Percentiles rank a stretch among this genome's conserved stretches.
These are phyloP conservation scores for Cyberlindnera mississippiensis DNA, from an alignment of 805 yeast genomes.

Conservation along the genomic window DNA sequence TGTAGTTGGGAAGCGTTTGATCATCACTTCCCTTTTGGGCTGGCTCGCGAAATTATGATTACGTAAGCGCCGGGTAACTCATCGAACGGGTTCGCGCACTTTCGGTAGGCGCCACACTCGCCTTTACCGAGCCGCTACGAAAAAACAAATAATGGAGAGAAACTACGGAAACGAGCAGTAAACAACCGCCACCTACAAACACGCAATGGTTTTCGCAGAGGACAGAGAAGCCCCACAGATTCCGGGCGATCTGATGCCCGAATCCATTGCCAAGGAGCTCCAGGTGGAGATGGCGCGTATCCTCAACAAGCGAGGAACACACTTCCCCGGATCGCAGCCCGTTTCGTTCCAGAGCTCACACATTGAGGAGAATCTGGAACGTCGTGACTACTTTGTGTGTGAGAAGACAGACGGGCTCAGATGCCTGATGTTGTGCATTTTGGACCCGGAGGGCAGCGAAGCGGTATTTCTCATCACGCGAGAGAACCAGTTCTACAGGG, in stretches of 20 bases:
- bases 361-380: slow-evolving; percentile 52
- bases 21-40: too few species aligned
- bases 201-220: slow-evolving; percentile 12
- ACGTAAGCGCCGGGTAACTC: too few species aligned
- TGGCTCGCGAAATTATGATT: too few species aligned
- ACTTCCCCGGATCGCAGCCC: slow-evolving; percentile 94
- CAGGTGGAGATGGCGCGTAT: slow-evolving; percentile 64
- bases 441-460: slow-evolving; percentile 74
- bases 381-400: slow-evolving; percentile 87
- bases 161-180: too few species aligned
- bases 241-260: slow-evolving; percentile 80
- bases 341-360: slow-evolving; percentile 81
- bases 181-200: too few species aligned
- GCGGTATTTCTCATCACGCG: slow-evolving; percentile 87
- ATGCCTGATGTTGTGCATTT: slow-evolving; percentile 63
- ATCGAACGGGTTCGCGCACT: too few species aligned
- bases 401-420: slow-evolving; percentile 95
- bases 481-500: slow-evolving; percentile 78
- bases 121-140: too few species aligned
- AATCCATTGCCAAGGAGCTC: slow-evolving; percentile 63
- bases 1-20: too few species aligned
- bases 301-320: slow-evolving; percentile 48
- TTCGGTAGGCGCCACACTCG: too few species aligned
- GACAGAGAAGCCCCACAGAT: slow-evolving; percentile 66
- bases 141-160: too few species aligned